phyloP scores from a whole-genome alignment of 2,329 filamentous ascomycete genomes.

The Graphilbum fragrans region DNA sequence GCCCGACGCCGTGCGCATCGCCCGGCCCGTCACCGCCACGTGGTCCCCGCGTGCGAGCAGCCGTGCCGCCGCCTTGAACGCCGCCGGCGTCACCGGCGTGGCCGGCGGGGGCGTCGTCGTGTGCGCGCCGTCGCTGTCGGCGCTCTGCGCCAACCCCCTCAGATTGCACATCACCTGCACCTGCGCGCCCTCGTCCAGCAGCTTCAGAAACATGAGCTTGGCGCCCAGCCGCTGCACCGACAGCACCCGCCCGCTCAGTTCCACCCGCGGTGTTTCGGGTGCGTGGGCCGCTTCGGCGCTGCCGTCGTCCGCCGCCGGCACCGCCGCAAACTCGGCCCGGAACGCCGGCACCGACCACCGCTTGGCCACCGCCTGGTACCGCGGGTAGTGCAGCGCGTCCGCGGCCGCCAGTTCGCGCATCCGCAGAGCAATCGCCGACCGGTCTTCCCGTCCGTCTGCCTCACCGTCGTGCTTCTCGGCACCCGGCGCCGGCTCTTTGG shows the following conservation, averaged over 20 bases:
- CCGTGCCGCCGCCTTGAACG: conserved; percentile 50
- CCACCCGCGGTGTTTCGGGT: conserved; percentile 4
- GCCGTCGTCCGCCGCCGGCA: background rate
- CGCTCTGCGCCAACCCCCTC: conserved; percentile 25
- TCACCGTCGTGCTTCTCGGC: background rate
- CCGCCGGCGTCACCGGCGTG: conserved; percentile 17
- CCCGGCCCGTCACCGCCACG: conserved; percentile 59
- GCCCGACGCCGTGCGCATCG: conserved; percentile 58
- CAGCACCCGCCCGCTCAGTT: conserved; percentile 51
- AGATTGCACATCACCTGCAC: conserved; percentile 70
- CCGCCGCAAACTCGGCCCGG: background rate
- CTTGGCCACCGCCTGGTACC: conserved; percentile 13
- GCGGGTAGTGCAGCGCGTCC: conserved; percentile 43
- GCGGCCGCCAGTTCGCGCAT: conserved; percentile 38
- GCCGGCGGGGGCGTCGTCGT: conserved; percentile 11
- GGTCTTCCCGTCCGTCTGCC: conserved; percentile 2
- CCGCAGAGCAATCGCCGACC: conserved; percentile 19
- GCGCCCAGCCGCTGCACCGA: conserved; percentile 60
- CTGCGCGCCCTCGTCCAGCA: conserved; percentile 58
- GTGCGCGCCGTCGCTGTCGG: conserved; percentile 6
- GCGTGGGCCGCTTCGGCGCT: background rate
- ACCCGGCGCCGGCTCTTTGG: too few relatives aligned
- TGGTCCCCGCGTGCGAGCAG: conserved; percentile 71
- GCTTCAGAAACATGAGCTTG: conserved; percentile 74
- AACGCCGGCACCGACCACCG: conserved; percentile 7